Base-by-base conservation (phyloP, 2,329 filamentous ascomycete species). In the Aspergillus fumigatiaffinis region DNA sequence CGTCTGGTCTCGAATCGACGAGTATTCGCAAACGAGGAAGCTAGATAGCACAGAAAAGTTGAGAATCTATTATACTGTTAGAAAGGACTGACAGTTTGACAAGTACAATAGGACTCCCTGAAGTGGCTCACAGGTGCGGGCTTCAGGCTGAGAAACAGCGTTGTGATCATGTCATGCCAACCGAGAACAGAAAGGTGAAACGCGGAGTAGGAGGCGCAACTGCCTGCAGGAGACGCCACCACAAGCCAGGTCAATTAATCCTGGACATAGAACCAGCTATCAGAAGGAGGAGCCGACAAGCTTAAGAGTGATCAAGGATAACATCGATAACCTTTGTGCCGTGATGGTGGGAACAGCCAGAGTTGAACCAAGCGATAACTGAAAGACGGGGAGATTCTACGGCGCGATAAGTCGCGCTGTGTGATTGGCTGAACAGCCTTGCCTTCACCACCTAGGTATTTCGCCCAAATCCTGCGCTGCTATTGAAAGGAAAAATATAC, bases 1-100 rank as follows among this genome's bases (percentile, higher is more conserved):
- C 53, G 63, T 60, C 58, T 53, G 56, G 49, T 60, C 60, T 50
- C 52, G 47, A 59, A 63, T 47, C 38, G 50, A 58, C 56, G 47
- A 55, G 48, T 49, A 48, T 49, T 54, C 53, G 56, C 38, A 46
- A 50, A 35, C 54, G 25, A 46, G 55, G 35, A 50, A 38, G 8
- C 12, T 38, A 20, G 12, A 14, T 23, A 14, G 12, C 10, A 23
- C 20, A 26, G 10, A 23, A 26, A 14, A 17, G 44, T 1, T 6
- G 23, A 25, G 4, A 25, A 21, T 25, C 41, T 21, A 20, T 9
- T 20, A 20, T 21, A 21, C 32, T n/a, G 14, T 38, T 17, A 17
- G 32, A 17, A 17, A 38, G 32, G 14, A 14, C 32, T 7, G 14
- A 38, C 14, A 14, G 20, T 14, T 23, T 12, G n/a, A 12, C 20